These are phyloP conservation scores for Lunularia cruciata DNA, from an alignment of 225 moss, liverwort and hornwort genomes.

Conservation along the genomic window DNA sequence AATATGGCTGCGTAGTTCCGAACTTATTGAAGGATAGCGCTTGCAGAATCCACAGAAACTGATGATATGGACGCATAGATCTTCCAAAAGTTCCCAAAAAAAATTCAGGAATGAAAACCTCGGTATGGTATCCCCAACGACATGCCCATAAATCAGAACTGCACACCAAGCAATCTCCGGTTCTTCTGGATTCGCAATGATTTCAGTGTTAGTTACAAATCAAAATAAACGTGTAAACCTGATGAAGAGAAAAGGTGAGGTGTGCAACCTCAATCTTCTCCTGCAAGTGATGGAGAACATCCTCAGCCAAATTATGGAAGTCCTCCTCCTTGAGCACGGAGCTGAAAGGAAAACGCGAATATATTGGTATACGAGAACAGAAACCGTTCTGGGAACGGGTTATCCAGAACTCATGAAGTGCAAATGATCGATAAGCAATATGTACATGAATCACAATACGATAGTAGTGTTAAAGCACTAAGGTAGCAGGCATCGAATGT, in stretches of 20 bases:
- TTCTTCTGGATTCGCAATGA: too few species aligned
- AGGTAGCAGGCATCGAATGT: not conserved
- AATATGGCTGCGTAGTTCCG: too few species aligned
- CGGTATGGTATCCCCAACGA: too few species aligned
- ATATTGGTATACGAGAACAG: too few species aligned
- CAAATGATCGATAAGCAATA: not conserved
- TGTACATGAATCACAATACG: not conserved
- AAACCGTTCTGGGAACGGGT: slow-evolving; percentile 15
- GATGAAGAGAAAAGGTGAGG: not conserved
- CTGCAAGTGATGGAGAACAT: slow-evolving; percentile 66
- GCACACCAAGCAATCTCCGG: too few species aligned
- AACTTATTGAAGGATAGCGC: too few species aligned
- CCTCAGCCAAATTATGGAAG: slow-evolving; percentile 60
- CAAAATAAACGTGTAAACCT: not conserved
- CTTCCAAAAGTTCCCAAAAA: too few species aligned
- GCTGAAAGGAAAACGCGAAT: slow-evolving; percentile 49
- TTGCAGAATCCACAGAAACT: too few species aligned
- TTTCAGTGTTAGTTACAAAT: too few species aligned
- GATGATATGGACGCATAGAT: too few species aligned
- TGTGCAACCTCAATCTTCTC: slow-evolving; percentile 59
- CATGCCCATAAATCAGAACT: too few species aligned
- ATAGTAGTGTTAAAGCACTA: not conserved
- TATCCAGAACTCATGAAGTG: not conserved
- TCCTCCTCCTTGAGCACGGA: slow-evolving; percentile 56
- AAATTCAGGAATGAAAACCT: too few species aligned